Evolutionary conservation across 2,329 filamentous ascomycete genomes (phyloP).

Genomic region (Nakataea oryzae): DNA sequence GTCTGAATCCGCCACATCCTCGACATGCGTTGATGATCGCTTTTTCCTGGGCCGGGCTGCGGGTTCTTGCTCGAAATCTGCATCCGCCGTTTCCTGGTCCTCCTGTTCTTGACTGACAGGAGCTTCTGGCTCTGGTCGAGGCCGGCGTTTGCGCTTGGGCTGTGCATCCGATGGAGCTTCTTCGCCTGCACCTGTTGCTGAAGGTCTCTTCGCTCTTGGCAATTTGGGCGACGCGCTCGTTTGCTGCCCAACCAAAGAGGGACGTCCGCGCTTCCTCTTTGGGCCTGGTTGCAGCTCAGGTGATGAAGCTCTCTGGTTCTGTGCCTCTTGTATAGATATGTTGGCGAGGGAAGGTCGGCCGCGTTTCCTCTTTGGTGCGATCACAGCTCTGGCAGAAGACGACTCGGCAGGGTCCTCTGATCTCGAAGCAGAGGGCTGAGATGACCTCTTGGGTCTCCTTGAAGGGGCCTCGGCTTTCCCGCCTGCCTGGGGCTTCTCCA

Average conservation of each 20-base stretch:
- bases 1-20: background rate
- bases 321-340: conserved; percentile 10
- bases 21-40: background rate
- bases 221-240: background rate
- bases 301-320: conserved; percentile 7
- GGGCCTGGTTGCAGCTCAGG: background rate
- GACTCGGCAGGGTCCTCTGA: background rate
- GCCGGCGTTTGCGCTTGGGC: background rate
- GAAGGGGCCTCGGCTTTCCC: background rate
- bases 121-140: background rate
- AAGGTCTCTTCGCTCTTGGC: background rate
- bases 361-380: conserved; percentile 10
- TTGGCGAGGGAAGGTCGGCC: conserved; percentile 14
- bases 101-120: background rate
- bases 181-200: conserved; percentile 2
- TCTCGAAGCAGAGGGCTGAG: background rate
- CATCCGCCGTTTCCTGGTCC: background rate
- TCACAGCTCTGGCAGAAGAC: background rate
- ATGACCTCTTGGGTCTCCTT: background rate
- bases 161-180: background rate
- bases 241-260: background rate
- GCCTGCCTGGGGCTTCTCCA: background rate
- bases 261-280: conserved; percentile 4
- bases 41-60: background rate
- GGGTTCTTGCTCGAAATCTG: background rate